Conservation (phyloP, 768 basidiomycete genomes). For the Cubamyces lactineus region DNA sequence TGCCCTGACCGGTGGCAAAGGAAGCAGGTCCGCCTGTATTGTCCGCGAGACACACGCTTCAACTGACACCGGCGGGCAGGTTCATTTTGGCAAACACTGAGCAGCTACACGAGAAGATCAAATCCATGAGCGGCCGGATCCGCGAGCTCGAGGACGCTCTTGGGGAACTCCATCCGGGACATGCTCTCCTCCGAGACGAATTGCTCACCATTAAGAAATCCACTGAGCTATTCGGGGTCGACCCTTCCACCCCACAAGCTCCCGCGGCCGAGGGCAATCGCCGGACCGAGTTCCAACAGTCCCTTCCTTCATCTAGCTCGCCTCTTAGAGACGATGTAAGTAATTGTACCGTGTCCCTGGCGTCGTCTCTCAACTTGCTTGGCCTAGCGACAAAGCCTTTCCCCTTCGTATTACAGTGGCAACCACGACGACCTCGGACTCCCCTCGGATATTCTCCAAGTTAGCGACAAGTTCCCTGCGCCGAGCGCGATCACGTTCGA, state of each 20-base stretch:
- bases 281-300: slow-evolving; percentile 18
- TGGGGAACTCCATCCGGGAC: slow-evolving; percentile 49
- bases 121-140: slow-evolving; percentile 60
- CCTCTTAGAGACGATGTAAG: slow-evolving; percentile 30
- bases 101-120: slow-evolving; percentile 70
- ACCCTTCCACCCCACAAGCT: slow-evolving; percentile 24
- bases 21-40: slow-evolving; percentile 55
- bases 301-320: slow-evolving; percentile 18
- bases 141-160: slow-evolving; percentile 70
- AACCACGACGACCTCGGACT: slow-evolving; percentile 20
- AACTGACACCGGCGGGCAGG: slow-evolving; percentile 37
- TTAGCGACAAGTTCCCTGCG: slow-evolving; percentile 71
- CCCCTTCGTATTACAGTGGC: slow-evolving; percentile 37
- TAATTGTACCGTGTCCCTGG: neutral
- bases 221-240: slow-evolving; percentile 53
- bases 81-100: slow-evolving; percentile 79
- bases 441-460: slow-evolving; percentile 52
- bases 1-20: slow-evolving; percentile 72
- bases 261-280: slow-evolving; percentile 8
- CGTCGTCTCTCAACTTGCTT: slow-evolving; percentile 21
- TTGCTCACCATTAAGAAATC: slow-evolving; percentile 64
- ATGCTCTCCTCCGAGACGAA: slow-evolving; percentile 58
- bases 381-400: slow-evolving; percentile 44
- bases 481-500: slow-evolving; percentile 55
- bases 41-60: slow-evolving; percentile 57